phyloP scores from a whole-genome alignment of 2,329 filamentous ascomycete species.

The Xylaria sp. region DNA sequence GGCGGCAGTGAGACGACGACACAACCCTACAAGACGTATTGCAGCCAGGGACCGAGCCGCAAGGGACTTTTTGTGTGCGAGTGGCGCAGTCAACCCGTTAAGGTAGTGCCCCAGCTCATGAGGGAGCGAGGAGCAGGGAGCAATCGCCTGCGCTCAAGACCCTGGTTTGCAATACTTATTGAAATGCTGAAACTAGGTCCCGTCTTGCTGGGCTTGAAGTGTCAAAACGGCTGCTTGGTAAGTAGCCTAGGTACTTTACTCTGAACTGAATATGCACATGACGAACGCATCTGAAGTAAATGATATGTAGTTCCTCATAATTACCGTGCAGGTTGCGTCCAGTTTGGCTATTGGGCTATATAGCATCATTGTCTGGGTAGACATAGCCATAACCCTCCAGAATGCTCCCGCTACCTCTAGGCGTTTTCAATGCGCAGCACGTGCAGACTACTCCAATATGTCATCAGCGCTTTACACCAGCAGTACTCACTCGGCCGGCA shows the following conservation, averaged over 20 bases:
- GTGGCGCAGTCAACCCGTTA: conserved; percentile 16
- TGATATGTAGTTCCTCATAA: neutral
- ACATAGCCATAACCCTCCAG: neutral
- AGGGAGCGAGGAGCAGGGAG: neutral
- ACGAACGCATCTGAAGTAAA: neutral
- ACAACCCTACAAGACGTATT: neutral
- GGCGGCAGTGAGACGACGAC: conserved; percentile 27
- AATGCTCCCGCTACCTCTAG: conserved; percentile 5
- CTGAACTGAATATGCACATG: neutral
- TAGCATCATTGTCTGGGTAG: neutral
- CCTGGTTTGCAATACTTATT: neutral
- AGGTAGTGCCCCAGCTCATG: neutral
- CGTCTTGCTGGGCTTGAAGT: neutral
- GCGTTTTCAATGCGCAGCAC: neutral
- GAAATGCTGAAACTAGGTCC: neutral
- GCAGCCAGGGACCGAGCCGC: conserved; percentile 12
- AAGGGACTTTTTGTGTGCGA: conserved; percentile 28
- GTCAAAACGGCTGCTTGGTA: neutral
- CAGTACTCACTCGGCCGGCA: neutral
- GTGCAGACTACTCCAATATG: neutral
- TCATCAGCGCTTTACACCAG: neutral
- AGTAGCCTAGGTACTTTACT: neutral
- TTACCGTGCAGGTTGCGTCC: neutral
- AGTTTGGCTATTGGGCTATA: neutral
- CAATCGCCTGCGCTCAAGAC: too few relatives aligned